Percentiles rank a stretch among this genome's conserved stretches.
phyloP scores from a whole-genome alignment of 768 basidiomycete species.

The Pleurotus tuoliensis region DNA sequence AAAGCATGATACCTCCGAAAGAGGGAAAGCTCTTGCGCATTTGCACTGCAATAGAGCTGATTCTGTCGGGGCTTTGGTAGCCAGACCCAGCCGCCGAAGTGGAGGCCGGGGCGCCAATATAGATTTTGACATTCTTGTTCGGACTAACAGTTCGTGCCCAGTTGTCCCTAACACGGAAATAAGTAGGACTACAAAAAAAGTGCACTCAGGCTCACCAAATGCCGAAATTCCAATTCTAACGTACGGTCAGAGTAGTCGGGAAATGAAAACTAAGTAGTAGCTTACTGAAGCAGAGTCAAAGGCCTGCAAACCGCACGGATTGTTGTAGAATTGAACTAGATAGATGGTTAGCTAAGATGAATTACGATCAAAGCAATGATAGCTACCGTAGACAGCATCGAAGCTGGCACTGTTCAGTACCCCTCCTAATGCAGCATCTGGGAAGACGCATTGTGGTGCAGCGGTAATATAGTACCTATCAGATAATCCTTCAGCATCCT shows the following conservation, averaged over 20 bases:
- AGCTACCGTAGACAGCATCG: conserved; percentile 62
- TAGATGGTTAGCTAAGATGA: not conserved
- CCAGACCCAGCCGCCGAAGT: conserved; percentile 53
- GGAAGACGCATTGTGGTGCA: conserved; percentile 66
- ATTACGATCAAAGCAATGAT: not conserved
- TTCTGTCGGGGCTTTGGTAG: conserved; percentile 46
- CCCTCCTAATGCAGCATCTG: conserved; percentile 56
- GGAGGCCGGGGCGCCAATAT: conserved; percentile 62
- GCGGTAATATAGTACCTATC: conserved; percentile 64
- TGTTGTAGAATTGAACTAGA: conserved; percentile 52
- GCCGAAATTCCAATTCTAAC: conserved; percentile 60
- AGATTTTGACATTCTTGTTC: conserved; percentile 60
- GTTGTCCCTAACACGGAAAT: conserved; percentile 42
- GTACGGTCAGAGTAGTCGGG: conserved; percentile 8
- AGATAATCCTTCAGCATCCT: not conserved
- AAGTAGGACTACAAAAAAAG: not conserved
- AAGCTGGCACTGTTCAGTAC: conserved; percentile 61
- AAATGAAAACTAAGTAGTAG: conserved; percentile 7
- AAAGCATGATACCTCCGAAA: conserved; percentile 62
- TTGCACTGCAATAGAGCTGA: conserved; percentile 41
- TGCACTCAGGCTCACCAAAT: conserved; percentile 37
- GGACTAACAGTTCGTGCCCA: conserved; percentile 59
- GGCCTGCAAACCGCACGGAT: conserved; percentile 46
- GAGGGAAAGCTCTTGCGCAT: conserved; percentile 59
- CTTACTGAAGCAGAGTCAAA: conserved; percentile 48